phyloP scores from a whole-genome alignment of 2,329 filamentous ascomycete genomes.

The Cercospora sp. region DNA sequence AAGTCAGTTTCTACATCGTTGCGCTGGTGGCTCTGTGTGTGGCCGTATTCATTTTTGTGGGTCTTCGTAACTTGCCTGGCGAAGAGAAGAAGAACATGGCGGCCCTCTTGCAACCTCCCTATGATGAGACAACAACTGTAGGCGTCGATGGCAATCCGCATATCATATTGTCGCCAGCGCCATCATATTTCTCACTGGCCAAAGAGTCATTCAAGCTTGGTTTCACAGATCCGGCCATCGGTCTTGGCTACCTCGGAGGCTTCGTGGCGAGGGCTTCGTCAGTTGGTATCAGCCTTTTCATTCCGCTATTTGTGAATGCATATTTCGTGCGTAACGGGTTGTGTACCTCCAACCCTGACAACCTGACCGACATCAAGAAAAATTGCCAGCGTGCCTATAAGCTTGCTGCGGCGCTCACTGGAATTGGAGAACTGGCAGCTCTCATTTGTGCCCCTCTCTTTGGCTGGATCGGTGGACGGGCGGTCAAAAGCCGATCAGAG shows the following conservation, averaged over 20 bases:
- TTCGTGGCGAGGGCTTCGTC: slow-evolving; percentile 94
- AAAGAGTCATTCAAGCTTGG: slow-evolving; percentile 58
- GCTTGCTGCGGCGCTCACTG: slow-evolving; percentile 81
- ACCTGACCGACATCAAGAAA: slow-evolving; percentile 68
- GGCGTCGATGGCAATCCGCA: slow-evolving; percentile 32
- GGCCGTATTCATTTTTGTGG: slow-evolving; percentile 74
- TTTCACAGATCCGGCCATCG: slow-evolving; percentile 74
- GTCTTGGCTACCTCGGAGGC: slow-evolving; percentile 85
- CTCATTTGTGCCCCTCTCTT: slow-evolving; percentile 83
- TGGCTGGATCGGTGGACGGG: slow-evolving; percentile 76
- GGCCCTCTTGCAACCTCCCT: slow-evolving; percentile 41
- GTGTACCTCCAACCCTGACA: slow-evolving; percentile 59
- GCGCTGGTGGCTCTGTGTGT: slow-evolving; percentile 70
- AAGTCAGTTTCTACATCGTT: slow-evolving; percentile 85
- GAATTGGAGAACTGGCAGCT: slow-evolving; percentile 82
- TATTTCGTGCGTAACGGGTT: slow-evolving; percentile 82
- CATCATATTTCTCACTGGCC: slow-evolving; percentile 52
- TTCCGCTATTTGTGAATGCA: slow-evolving; percentile 88
- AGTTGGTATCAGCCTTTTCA: slow-evolving; percentile 91
- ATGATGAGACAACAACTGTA: slow-evolving; percentile 31
- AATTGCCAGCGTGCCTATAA: slow-evolving; percentile 86
- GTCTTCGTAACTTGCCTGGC: slow-evolving; percentile 66
- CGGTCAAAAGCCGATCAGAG: slow-evolving; percentile 56
- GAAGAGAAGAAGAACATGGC: slow-evolving; percentile 76
- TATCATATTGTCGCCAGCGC: slow-evolving; percentile 50